Evolutionary conservation across 257 asterid species (phyloP).

Genomic region (Capsicum rhomboideum): DNA sequence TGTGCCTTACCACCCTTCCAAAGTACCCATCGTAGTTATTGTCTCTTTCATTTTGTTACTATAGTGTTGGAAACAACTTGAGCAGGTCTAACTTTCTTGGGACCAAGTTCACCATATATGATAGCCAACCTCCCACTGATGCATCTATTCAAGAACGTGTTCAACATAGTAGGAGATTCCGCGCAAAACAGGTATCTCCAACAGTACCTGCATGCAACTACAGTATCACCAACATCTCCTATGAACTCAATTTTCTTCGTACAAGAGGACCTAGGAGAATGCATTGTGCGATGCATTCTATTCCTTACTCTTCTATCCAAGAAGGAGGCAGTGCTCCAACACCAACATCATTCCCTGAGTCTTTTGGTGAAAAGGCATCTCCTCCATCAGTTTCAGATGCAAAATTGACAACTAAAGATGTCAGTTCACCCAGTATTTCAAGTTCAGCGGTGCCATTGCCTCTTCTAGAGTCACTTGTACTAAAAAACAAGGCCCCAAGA

Average conservation of each 20-base stretch:
- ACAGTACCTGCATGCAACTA: constrained; percentile 14
- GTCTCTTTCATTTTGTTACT: background rate
- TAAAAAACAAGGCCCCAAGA: constrained; percentile 19
- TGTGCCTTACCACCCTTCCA: background rate
- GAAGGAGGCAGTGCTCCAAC: constrained; percentile 18
- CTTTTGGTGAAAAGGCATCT: background rate
- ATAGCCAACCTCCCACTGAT: constrained; percentile 9
- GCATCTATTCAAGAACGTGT: background rate
- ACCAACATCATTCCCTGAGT: constrained; percentile 13
- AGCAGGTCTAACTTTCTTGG: constrained; percentile 25
- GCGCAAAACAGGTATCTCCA: constrained; percentile 10
- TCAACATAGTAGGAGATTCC: constrained; percentile 4
- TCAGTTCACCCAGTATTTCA: background rate
- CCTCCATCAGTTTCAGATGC: constrained; percentile 2
- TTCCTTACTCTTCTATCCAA: constrained; percentile 5
- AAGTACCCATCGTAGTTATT: background rate
- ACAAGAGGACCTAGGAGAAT: constrained; percentile 26
- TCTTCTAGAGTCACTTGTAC: background rate
- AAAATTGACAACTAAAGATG: background rate
- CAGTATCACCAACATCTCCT: constrained; percentile 13
- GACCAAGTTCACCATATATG: constrained; percentile 20
- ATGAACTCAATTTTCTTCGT: constrained; percentile 20
- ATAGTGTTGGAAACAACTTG: background rate
- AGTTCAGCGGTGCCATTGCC: background rate
- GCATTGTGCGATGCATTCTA: constrained; percentile 10